Base-by-base conservation (phyloP, 768 basidiomycete species). In the Lactarius evosmus region DNA sequence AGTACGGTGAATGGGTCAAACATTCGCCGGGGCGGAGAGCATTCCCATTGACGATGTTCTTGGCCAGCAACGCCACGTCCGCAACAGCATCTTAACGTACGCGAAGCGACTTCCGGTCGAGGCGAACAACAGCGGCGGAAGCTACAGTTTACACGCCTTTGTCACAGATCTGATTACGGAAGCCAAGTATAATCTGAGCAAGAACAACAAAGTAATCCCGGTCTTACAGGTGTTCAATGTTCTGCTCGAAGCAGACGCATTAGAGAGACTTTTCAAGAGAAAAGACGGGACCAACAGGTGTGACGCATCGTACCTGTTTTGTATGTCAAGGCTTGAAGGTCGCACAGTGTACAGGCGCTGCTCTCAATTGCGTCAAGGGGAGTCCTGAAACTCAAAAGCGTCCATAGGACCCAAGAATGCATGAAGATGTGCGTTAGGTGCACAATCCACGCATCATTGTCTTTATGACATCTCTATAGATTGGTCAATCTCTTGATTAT, bases 181-280 rank as follows among this genome's bases (percentile, higher is more conserved):
- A 62, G 85, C 81, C 0, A 80, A 81, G 62, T 69, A 77, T 36
- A 84, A 88, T 66, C 69, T 85, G 40, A 74, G 78, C 14, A 80
- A 82, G 9, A 98, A 97, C 71, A 76, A 80, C 11, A 76, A 91
- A 32, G 86, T 96, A 44, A 79, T 97, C n/a, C 95, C 96, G 0
- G 81, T 89, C 12, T 74, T 97, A 64, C 86, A 91, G 69, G 87
- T 88, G 2, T 83, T 93, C 60, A 85, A 86, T 65, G 74, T 88
- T 30, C 74, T 98, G 32, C 78, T 94, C 7, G 88, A 92, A 69
- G 85, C 81, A 40, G 87, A 87, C 60, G 80, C 78, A 2, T 75
- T 95, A 60, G 75, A 76, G 34, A 72, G 74, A 44, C 75, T 92
- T 38, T 71, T 77, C 22, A 77, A 80, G 41, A 76, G 78, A 65